Conservation (phyloP, 371 early-diverging fungal genomes). For the Rhizopus arrhizus region DNA sequence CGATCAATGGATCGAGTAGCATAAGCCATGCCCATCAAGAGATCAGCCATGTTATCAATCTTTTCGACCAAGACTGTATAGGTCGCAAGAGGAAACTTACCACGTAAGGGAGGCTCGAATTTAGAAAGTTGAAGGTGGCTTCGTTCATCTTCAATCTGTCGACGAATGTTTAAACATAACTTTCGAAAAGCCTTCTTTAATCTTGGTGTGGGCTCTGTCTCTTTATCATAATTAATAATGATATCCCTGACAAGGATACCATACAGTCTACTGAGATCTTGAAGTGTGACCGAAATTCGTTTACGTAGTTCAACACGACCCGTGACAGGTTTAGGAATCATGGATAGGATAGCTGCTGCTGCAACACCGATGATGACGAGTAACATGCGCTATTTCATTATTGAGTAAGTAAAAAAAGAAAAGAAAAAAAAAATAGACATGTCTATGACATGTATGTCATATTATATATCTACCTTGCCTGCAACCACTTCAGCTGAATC, state of each 20-base stretch:
- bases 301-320: constrained; percentile 51
- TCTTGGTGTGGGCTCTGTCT: constrained; percentile 18
- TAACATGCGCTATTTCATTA: constrained; percentile 34
- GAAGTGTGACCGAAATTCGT: constrained; percentile 41
- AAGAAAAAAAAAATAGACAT: not conserved
- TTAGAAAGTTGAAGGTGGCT: constrained; percentile 31
- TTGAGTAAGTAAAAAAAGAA: not conserved
- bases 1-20: constrained; percentile 22
- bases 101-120: constrained; percentile 48
- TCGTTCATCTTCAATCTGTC: constrained; percentile 49
- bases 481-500: constrained; percentile 43
- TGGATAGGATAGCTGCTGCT: constrained; percentile 38
- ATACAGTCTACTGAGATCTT: constrained; percentile 43
- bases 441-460: not conserved
- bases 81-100: constrained; percentile 38
- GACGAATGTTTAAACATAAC: constrained; percentile 32
- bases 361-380: constrained; percentile 44
- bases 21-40: constrained; percentile 42
- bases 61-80: constrained; percentile 38
- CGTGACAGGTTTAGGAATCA: constrained; percentile 40
- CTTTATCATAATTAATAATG: constrained; percentile 3
- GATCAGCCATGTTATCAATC: constrained; percentile 50
- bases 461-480: constrained; percentile 41
- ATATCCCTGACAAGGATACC: constrained; percentile 34
- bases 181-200: constrained; percentile 43